Base-by-base conservation (phyloP, 1,284 basidiomycete species). In the Cryptococcus amylolentus region DNA sequence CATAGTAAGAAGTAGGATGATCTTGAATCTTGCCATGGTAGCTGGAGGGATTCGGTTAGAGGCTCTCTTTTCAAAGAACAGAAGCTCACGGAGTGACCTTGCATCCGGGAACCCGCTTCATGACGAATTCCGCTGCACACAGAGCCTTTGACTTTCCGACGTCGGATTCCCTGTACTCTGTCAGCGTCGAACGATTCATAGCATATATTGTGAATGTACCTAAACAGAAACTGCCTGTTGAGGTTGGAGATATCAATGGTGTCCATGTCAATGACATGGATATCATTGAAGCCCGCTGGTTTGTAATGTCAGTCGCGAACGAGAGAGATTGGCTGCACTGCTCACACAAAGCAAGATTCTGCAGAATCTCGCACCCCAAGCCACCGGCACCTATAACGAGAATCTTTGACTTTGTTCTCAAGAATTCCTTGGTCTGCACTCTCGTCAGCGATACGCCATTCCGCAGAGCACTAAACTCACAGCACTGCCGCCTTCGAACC, bases 261-360 rank as follows among this genome's bases (percentile, higher is more conserved):
- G 80, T 99, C 96, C 95, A 99, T 98, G 81, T 99, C 96, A 73
- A 99, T 98, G 65, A 99, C 93, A 80, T 98, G 91, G 61, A 98
- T 96, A 71, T 98, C 88, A 73, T 88, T 89, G 84, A 98, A 98
- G 20, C 96, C 96, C 52, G 90, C 88, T 78, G 46, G 2, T 40
- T 38, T 13, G 31, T 52, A 20, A 18, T 27, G 55, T 57, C 41
- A 55, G 49, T 48, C 26, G 28, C 26, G 8, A 27, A 48, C 7
- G 70, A 57, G 1, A 69, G 66, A 37, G 38, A 16, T 26, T 65
- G 51, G 54, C 62, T 49, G 58, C 55, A 35, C n/a, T 46, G 68
- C 77, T 52, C 40, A 78, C 76, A 74, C 62, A 97, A 79, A 26
- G 93, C 92, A 49, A 96, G 84, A 77, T 96, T 94, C 61, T 91